phyloP scores from a whole-genome alignment of 352 stramenopile species.

The Globisporangium ultimum region DNA sequence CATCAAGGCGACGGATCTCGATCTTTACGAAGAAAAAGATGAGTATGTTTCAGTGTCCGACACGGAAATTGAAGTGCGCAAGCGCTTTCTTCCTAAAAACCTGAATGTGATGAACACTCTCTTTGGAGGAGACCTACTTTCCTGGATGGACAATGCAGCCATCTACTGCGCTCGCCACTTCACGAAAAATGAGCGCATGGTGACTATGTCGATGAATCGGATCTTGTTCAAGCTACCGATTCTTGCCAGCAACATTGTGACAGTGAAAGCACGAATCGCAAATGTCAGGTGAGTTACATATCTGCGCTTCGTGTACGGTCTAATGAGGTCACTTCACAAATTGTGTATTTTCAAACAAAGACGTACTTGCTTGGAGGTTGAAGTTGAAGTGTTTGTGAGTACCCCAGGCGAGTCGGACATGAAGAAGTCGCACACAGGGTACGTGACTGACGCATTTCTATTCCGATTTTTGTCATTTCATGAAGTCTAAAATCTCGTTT shows the following conservation, averaged over 20 bases:
- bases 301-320: neutral
- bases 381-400: constrained; percentile 63
- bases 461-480: no score
- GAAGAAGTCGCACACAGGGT: constrained; percentile 58
- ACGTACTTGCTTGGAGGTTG: constrained; percentile 52
- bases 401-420: constrained; percentile 35
- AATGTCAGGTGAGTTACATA: constrained; percentile 34
- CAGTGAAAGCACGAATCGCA: constrained; percentile 48
- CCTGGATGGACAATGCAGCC: constrained; percentile 62
- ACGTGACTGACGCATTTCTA: neutral
- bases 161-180: constrained; percentile 59
- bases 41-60: constrained; percentile 32
- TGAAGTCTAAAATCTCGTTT: no score
- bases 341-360: constrained; percentile 15
- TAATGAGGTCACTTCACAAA: no score
- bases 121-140: constrained; percentile 58
- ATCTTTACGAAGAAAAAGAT: constrained; percentile 18
- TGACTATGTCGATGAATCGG: constrained; percentile 54
- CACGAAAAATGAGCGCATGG: constrained; percentile 64
- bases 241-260: constrained; percentile 56
- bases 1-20: constrained; percentile 27
- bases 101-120: constrained; percentile 67
- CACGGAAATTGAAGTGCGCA: no score
- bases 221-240: constrained; percentile 73
- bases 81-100: constrained; percentile 23